Evolutionary conservation across 495 filamentous ascomycete genomes (phyloP).

Genomic region (Neurospora pannonica): DNA sequence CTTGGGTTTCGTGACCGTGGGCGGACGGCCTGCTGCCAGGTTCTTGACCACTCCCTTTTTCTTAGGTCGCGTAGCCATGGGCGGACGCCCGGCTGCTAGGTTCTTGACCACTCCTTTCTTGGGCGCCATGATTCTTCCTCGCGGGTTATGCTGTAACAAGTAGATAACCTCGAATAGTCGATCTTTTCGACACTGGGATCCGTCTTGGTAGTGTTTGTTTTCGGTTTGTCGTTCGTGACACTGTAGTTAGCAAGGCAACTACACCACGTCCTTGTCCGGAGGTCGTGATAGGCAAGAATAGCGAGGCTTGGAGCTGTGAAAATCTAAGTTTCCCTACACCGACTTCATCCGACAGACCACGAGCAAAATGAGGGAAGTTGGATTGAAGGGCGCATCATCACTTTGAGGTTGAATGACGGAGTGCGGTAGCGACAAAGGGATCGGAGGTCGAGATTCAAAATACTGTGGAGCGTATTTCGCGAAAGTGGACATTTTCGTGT

Average conservation of each 20-base stretch:
- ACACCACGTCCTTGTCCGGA: background rate
- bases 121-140: background rate
- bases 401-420: background rate
- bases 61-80: slow-evolving; percentile 10
- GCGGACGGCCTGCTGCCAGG: slow-evolving; percentile 64
- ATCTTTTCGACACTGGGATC: background rate
- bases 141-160: background rate
- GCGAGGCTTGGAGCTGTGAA: background rate
- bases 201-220: background rate
- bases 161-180: background rate
- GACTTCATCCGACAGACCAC: background rate
- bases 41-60: slow-evolving; percentile 32
- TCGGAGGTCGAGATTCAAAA: background rate
- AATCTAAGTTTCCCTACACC: background rate
- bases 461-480: background rate
- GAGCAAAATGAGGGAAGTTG: background rate
- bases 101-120: background rate
- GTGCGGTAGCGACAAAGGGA: slow-evolving; percentile 1
- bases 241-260: background rate
- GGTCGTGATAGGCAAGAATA: background rate
- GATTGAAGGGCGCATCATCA: background rate
- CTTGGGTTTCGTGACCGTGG: slow-evolving; percentile 37
- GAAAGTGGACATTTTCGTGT: background rate
- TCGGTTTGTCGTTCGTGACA: background rate
- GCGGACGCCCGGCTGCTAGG: background rate